Percentiles rank a stretch among this genome's conserved stretches.
Conservation (phyloP, 179 eudicot species). For the Heliamphora pulchella region DNA sequence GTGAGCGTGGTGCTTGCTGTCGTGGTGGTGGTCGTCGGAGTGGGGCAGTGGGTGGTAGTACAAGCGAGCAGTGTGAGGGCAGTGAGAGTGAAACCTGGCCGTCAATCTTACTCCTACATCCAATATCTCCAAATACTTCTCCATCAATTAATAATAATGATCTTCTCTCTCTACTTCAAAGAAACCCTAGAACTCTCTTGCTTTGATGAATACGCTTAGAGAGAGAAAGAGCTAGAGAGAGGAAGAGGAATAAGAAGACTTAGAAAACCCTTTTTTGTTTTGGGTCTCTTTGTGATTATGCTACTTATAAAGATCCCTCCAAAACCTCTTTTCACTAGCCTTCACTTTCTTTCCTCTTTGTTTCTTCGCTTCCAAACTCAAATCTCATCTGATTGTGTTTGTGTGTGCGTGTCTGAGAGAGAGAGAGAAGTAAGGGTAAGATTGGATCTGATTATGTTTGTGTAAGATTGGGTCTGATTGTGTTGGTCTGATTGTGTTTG, state of each 20-base stretch:
- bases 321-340: too few species aligned
- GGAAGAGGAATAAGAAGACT: not conserved
- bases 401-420: too few species aligned
- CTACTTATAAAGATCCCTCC: too few species aligned
- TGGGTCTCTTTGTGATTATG: too few species aligned
- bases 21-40: not conserved
- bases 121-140: slow-evolving; percentile 45
- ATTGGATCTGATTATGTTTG: too few species aligned
- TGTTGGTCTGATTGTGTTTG: too few species aligned
- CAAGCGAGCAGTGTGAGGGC: slow-evolving; percentile 56
- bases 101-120: slow-evolving; percentile 44
- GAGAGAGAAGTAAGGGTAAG: too few species aligned
- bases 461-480: too few species aligned
- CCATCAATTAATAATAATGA: slow-evolving; percentile 17
- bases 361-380: too few species aligned
- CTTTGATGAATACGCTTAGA: not conserved
- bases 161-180: not conserved
- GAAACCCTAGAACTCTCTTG: not conserved
- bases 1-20: slow-evolving; percentile 1
- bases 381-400: too few species aligned
- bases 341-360: too few species aligned
- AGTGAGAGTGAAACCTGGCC: slow-evolving; percentile 58
- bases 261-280: too few species aligned
- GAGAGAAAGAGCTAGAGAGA: not conserved
- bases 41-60: slow-evolving; percentile 57